A percentile compares a stretch with the other conserved stretches of the same genome.
Conservation (phyloP, 768 basidiomycete genomes). For the Termitomyces eurrhizus region DNA sequence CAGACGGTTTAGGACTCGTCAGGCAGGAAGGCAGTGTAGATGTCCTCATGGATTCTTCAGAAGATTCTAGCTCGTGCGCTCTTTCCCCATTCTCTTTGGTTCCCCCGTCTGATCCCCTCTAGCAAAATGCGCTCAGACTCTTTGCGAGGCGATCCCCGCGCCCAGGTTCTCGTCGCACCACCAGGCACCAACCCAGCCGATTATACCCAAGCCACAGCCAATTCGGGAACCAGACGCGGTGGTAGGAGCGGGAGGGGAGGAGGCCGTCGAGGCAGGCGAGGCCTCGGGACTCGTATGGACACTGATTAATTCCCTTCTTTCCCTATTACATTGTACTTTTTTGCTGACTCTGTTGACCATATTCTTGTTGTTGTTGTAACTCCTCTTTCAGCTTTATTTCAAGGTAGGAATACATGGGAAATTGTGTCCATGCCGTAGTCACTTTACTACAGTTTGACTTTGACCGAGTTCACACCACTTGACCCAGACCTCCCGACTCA, state of each 20-base stretch:
- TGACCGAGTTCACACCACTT: too few relatives aligned
- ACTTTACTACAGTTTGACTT: too few relatives aligned
- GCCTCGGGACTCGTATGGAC: conserved; percentile 46
- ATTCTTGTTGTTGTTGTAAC: too few relatives aligned
- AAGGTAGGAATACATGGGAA: too few relatives aligned
- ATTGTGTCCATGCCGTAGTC: too few relatives aligned
- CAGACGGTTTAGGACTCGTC: conserved; percentile 49
- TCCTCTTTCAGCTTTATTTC: too few relatives aligned
- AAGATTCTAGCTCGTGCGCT: conserved; percentile 51
- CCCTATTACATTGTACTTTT: not conserved
- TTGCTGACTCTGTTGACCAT: not conserved
- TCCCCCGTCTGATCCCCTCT: not conserved
- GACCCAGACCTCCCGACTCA: too few relatives aligned
- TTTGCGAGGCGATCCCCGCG: conserved; percentile 59
- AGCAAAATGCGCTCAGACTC: conserved; percentile 89
- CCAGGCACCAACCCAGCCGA: conserved; percentile 59
- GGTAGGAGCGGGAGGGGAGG: conserved; percentile 34
- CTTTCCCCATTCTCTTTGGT: not conserved
- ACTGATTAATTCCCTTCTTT: conserved; percentile 35
- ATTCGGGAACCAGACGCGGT: conserved; percentile 29
- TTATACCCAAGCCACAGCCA: conserved; percentile 34
- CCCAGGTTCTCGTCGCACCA: conserved; percentile 63
- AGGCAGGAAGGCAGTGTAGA: conserved; percentile 53
- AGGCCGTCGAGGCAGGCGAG: conserved; percentile 32
- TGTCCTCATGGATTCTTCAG: conserved; percentile 53